Base-by-base conservation (phyloP, 305 asterid species). In the Plantago coronopus region DNA sequence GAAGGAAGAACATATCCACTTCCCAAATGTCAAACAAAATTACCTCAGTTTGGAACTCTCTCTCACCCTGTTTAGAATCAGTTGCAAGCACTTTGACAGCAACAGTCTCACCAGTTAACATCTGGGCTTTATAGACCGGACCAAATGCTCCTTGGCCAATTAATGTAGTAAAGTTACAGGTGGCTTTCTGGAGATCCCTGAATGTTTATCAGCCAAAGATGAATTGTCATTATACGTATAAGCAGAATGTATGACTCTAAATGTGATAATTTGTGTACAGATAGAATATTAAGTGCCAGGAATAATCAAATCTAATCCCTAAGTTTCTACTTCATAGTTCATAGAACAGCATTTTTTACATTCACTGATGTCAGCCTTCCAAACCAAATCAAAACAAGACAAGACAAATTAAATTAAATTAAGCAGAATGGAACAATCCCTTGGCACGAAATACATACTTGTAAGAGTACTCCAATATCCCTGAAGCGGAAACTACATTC, bases 61-160 rank as follows among this genome's bases (percentile, higher is more conserved):
- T 86, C 85, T 88, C 95, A 64, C 98, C 98, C 75, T 91, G 98
- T 78, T 83, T 89, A 54, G 97, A 91, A 80, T 91, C 90, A 64
- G 87, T 79, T 45, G 95, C 96, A 65, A 91, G 93, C 67, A 89
- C 84, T 79, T 91, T 91, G 38, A 89, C 97, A 59, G 98, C 98
- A 77, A 91, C 86, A 27, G 82, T 86, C 72, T 86, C 96, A 38
- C 93, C 97, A 61, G 94, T 65, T 16, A 74, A 61, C 93, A 91
- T 81, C 76, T 86, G 93, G 60, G 97, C 98, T 78, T 81, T 89
- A 69, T 89, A 91, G 43, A 91, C 98, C 46, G 95, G 81, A 64
- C 97, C 98, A 76, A 69, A 91, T 2, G 98, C 96, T 62, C 97
- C 98, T 83, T 87, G 88, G 61, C 98, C 97, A 59, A 91, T 83